Conservation (phyloP, 1,139 yeast genomes). For the Chernovozyma aurita region DNA sequence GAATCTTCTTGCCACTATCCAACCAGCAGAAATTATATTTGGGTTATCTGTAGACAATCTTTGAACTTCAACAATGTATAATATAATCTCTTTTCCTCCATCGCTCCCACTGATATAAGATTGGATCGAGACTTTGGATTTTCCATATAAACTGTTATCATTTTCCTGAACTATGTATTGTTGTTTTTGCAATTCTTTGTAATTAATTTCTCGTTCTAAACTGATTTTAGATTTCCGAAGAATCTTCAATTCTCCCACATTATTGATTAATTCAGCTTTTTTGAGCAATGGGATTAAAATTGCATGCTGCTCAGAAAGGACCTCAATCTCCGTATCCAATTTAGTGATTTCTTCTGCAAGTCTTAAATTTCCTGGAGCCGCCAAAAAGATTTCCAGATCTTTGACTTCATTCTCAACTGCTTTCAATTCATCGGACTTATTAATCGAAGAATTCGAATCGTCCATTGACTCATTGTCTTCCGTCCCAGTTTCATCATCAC, state of each 20-base stretch:
- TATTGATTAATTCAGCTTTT: constrained; percentile 82
- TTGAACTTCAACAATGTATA: constrained; percentile 76
- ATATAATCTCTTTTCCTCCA: constrained; percentile 54
- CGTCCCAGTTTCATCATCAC: constrained; percentile 30
- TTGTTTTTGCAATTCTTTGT: constrained; percentile 71
- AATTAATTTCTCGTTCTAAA: constrained; percentile 62
- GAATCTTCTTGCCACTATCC: constrained; percentile 87
- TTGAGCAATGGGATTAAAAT: constrained; percentile 63
- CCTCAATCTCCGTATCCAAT: constrained; percentile 55
- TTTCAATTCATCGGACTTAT: constrained; percentile 4
- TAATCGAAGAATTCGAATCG: constrained; percentile 4
- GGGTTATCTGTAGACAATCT: constrained; percentile 43
- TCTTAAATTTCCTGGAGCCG: constrained; percentile 68
- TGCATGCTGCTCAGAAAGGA: constrained; percentile 55
- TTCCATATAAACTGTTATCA: constrained; percentile 73
- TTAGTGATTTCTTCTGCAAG: constrained; percentile 62
- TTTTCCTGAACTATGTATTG: constrained; percentile 81
- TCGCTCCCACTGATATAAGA: constrained; percentile 60
- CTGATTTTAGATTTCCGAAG: constrained; percentile 62
- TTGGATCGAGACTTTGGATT: constrained; percentile 61
- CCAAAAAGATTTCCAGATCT: constrained; percentile 36
- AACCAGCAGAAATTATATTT: constrained; percentile 59
- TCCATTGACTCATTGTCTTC: constrained; percentile 14
- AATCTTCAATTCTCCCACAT: constrained; percentile 62
- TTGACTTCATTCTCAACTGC: constrained; percentile 2